Conservation (phyloP, 129 eudicot species). For the Centrapalus pauciflorus region DNA sequence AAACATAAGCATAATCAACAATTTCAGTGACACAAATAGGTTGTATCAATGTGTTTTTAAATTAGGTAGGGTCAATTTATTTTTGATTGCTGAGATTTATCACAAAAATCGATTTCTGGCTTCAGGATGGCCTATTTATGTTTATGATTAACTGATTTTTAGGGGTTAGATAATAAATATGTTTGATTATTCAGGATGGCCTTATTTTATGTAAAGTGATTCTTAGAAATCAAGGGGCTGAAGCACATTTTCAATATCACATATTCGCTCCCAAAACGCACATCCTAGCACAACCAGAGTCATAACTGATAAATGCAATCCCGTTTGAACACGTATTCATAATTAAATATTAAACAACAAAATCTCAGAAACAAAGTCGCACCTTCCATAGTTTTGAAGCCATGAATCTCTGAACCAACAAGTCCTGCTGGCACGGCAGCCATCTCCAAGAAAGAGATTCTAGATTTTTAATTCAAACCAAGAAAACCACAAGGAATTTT, state of each 20-base stretch:
- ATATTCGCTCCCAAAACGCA: neutral
- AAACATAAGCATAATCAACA: neutral
- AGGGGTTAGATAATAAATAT: neutral
- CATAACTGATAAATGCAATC: slow-evolving; percentile 10
- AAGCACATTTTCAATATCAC: neutral
- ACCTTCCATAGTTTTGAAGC: slow-evolving; percentile 78
- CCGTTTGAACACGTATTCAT: neutral
- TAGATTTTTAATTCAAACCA: neutral
- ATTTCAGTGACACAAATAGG: slow-evolving; percentile 4
- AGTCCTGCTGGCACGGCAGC: slow-evolving; percentile 21
- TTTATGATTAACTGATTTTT: neutral
- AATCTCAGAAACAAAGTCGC: neutral
- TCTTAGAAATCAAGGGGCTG: neutral
- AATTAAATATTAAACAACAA: no score
- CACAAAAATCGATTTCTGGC: no score
- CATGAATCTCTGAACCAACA: slow-evolving; percentile 75
- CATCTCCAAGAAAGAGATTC: slow-evolving; percentile 24
- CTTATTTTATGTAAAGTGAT: no score
- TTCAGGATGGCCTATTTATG: neutral
- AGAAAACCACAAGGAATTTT: neutral
- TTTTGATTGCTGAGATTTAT: no score
- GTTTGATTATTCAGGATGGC: neutral
- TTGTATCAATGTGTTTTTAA: neutral
- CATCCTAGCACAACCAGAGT: neutral
- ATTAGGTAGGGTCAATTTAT: no score